Percentiles rank a stretch among this genome's conserved stretches.
Evolutionary conservation across 1,284 basidiomycete genomes (phyloP).

Genomic region (Ceratobasidium sp.): DNA sequence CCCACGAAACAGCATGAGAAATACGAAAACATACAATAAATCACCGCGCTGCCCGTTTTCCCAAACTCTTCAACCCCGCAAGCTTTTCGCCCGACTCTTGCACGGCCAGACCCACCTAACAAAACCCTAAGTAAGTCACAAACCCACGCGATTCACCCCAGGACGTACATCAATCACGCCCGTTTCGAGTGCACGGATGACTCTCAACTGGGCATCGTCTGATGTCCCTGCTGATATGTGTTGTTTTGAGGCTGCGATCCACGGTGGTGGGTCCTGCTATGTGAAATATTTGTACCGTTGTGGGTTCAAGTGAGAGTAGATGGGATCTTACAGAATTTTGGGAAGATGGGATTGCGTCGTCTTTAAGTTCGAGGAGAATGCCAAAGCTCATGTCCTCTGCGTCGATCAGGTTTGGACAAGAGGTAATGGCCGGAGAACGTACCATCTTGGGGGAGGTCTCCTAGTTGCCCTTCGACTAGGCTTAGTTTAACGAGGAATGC

Average conservation of each 20-base stretch:
- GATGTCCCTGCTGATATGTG: conserved; percentile 74
- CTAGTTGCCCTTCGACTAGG: conserved; percentile 83
- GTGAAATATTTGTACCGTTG: neutral
- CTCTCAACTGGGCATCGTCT: conserved; percentile 72
- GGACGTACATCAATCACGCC: conserved; percentile 80
- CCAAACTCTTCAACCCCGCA: conserved; percentile 49
- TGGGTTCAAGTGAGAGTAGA: neutral
- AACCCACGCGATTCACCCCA: neutral
- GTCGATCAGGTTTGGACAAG: conserved; percentile 24
- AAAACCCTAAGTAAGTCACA: neutral
- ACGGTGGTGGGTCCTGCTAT: conserved; percentile 72
- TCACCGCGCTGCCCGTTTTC: conserved; percentile 16
- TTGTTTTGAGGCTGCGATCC: conserved; percentile 76
- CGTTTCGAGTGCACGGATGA: conserved; percentile 84
- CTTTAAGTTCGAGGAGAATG: conserved; percentile 83
- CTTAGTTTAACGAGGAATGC: conserved; percentile 87
- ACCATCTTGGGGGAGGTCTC: conserved; percentile 68
- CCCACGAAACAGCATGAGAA: too few species aligned
- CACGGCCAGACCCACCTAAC: conserved; percentile 78
- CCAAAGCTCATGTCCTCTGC: conserved; percentile 85
- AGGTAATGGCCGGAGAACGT: conserved; percentile 13
- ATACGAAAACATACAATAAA: too few species aligned
- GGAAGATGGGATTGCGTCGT: conserved; percentile 73
- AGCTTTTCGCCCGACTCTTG: conserved; percentile 82
- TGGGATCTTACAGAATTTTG: conserved; percentile 60